Evolutionary conservation across 2,329 filamentous ascomycete species (phyloP), one percentile per base, ranked within the genome.

Genomic region (Plectosphaerella plurivora): DNA sequence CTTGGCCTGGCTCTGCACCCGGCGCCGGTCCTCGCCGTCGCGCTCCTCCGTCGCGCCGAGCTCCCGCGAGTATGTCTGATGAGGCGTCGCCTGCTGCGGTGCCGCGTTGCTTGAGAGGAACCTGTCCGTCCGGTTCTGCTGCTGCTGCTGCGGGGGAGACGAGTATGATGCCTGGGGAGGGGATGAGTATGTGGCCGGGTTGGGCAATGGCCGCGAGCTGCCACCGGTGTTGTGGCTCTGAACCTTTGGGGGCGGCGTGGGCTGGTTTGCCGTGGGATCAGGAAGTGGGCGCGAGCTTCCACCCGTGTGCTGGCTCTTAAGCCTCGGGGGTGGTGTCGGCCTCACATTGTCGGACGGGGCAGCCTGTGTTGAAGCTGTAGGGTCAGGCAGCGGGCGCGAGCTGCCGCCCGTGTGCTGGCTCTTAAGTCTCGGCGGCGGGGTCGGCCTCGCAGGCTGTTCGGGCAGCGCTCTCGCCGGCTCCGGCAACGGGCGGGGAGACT

Each of bases 21-120:
- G 82, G 4, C 82, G 77, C 22, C 80, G 77, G 63, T 86, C 82
- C 61, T 88, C 83, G 14, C 71, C 75, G 52, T 84, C 80, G 45
- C 78, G 83, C 68, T 89, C 85, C 11, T 80, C 77, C 3, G 81
- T 79, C 3, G 74, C 76, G 3, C 74, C 77, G 1, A 84, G 70
- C 62, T 81, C 77, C 47, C 76, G 76, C 6, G 80, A 69, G 61
- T 86, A 83, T 1, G 75, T 78, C 20, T 76, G 72, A 52, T 75
- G 73, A 5, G 74, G 59, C 1, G 68, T 60, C 1, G 65, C 57
- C 22, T 52, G 52, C 12, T 39, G 35, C 0, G 84, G 79, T 0
- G 78, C 72, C 0, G 79, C 74, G 63, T 84, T 81, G 15, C 73
- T 72, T 8, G 78, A 70, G 5, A 85, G 75, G 65, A 77, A 86